Percentiles rank a stretch among this genome's conserved stretches.
phyloP scores from a whole-genome alignment of 2,329 filamentous ascomycete genomes.

The Xylogone sp. region DNA sequence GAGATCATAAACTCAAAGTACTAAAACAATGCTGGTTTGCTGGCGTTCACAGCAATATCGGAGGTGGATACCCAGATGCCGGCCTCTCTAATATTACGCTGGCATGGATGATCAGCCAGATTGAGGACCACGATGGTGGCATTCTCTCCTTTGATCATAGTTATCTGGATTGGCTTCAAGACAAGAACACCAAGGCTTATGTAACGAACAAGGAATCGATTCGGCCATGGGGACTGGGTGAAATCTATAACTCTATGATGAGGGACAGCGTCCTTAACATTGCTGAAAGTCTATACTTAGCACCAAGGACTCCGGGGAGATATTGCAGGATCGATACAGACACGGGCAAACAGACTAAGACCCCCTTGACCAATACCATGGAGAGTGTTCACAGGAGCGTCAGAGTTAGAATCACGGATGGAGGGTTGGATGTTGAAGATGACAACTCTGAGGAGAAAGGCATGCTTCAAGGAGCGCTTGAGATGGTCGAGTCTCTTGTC shows the following conservation, averaged over 20 bases:
- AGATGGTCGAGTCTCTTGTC: conserved; percentile 9
- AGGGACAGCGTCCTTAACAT: conserved; percentile 1
- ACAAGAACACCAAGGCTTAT: conserved; percentile 16
- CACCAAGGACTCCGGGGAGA: conserved; percentile 26
- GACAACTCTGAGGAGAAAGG: conserved; percentile 11
- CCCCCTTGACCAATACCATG: conserved; percentile 28
- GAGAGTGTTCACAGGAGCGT: conserved; percentile 30
- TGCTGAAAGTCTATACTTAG: conserved; percentile 4
- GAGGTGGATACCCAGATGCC: conserved; percentile 42
- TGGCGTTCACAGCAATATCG: conserved; percentile 43
- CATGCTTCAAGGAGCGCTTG: too few relatives aligned
- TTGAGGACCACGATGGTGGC: conserved; percentile 22
- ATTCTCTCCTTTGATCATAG: conserved; percentile 30
- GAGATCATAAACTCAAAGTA: conserved; percentile 16
- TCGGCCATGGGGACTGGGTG: conserved; percentile 27
- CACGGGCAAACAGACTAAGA: conserved; percentile 27
- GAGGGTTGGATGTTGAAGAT: conserved; percentile 27
- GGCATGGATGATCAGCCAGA: conserved; percentile 44
- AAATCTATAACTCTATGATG: conserved; percentile 24
- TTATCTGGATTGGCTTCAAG: conserved; percentile 25
- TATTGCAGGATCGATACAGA: conserved; percentile 30
- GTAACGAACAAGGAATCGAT: conserved; percentile 4
- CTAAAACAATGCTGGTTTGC: conserved; percentile 43
- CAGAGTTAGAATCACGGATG: conserved; percentile 19
- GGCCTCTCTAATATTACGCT: conserved; percentile 41